phyloP scores from a whole-genome alignment of 2,329 filamentous ascomycete genomes.

The Exophiala xenobiotica region DNA sequence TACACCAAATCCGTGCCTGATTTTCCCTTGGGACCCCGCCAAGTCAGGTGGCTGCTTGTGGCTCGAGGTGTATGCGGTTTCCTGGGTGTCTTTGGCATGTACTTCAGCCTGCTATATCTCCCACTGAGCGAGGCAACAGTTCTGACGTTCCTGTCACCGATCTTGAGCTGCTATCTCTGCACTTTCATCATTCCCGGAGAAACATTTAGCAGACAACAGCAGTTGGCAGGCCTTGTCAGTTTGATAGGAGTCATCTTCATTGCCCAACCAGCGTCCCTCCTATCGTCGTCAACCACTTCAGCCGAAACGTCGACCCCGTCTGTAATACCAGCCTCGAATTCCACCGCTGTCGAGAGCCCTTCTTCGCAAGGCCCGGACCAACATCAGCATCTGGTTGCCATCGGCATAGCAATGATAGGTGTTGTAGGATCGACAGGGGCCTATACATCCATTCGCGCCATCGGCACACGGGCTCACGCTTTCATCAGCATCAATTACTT shows the following conservation, averaged over 20 bases:
- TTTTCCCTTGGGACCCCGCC: slow-evolving; percentile 67
- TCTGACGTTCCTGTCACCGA: slow-evolving; percentile 81
- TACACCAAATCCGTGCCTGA: slow-evolving; percentile 60
- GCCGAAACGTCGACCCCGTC: slow-evolving; percentile 28
- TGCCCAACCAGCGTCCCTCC: slow-evolving; percentile 65
- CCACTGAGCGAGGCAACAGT: slow-evolving; percentile 85
- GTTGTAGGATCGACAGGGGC: slow-evolving; percentile 74
- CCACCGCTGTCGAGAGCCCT: slow-evolving; percentile 20
- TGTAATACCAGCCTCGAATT: slow-evolving; percentile 33
- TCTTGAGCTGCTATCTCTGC: slow-evolving; percentile 76
- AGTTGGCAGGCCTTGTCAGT: slow-evolving; percentile 72
- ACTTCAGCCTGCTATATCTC: slow-evolving; percentile 72
- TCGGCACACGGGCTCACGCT: slow-evolving; percentile 76
- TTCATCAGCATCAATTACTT: slow-evolving; percentile 89
- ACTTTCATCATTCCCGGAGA: slow-evolving; percentile 69
- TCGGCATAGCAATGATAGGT: slow-evolving; percentile 70
- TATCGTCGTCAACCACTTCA: slow-evolving; percentile 39
- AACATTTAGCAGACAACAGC: slow-evolving; percentile 74
- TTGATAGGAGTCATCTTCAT: slow-evolving; percentile 80
- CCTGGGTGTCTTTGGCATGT: slow-evolving; percentile 79
- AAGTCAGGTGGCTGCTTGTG: slow-evolving; percentile 67
- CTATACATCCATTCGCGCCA: slow-evolving; percentile 74
- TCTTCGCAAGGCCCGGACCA: slow-evolving; percentile 48
- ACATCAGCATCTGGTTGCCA: slow-evolving; percentile 66
- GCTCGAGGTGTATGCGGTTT: slow-evolving; percentile 69